phyloP scores from a whole-genome alignment of 2,329 filamentous ascomycete species.

The Colletotrichum orchidophilum region DNA sequence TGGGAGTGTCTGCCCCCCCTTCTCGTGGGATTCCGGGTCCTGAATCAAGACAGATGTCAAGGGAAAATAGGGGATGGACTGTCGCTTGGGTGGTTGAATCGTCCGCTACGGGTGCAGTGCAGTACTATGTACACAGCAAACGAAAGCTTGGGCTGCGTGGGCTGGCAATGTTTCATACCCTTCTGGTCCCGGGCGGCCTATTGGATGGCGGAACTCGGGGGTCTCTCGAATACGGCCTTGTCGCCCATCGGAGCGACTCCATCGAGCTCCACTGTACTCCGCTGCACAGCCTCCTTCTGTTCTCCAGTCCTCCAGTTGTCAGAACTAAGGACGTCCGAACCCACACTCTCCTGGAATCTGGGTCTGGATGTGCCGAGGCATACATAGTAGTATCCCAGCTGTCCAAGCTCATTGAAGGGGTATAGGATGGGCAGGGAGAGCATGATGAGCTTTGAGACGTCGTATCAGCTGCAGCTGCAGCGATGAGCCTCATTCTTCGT shows the following conservation, averaged over 20 bases:
- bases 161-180: constrained; percentile 25
- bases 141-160: constrained; percentile 6
- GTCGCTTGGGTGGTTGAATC: constrained; percentile 14
- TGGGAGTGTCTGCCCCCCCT: not conserved
- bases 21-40: not conserved
- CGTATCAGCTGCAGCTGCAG: not conserved
- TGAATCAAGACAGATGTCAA: not conserved
- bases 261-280: constrained; percentile 13
- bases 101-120: constrained; percentile 11
- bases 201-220: constrained; percentile 21
- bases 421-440: not conserved
- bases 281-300: constrained; percentile 28
- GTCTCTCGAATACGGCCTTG: constrained; percentile 14
- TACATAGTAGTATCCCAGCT: not conserved
- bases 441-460: not conserved
- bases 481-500: not conserved
- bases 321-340: constrained; percentile 12
- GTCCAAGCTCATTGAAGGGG: not conserved
- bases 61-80: not conserved
- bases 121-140: not conserved
- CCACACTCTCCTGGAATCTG: not conserved
- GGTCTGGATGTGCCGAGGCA: constrained; percentile 19
- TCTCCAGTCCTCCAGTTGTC: not conserved
- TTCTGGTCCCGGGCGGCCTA: not conserved
- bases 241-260: constrained; percentile 29